Conservation (phyloP, 2,329 filamentous ascomycete genomes). For the Dactylellina cionopaga region DNA sequence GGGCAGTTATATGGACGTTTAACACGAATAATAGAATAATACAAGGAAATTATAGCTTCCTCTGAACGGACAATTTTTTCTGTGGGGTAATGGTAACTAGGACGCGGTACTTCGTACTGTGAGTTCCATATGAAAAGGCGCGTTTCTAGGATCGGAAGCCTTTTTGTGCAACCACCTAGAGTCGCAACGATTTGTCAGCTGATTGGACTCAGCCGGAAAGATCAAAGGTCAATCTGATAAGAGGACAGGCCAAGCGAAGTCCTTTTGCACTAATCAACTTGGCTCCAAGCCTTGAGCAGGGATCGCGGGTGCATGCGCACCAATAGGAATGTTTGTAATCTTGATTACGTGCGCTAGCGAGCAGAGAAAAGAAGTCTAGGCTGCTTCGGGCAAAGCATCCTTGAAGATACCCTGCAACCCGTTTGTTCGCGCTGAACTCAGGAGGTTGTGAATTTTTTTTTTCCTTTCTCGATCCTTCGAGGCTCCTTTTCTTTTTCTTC, state of each 20-base stretch:
- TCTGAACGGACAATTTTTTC: too few relatives aligned
- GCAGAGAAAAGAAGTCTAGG: slow-evolving; percentile 15
- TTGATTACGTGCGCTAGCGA: slow-evolving; percentile 48
- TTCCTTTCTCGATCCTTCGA: background rate
- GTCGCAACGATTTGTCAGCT: slow-evolving; percentile 34
- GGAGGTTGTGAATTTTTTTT: slow-evolving; percentile 26
- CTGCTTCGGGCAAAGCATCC: slow-evolving; percentile 45
- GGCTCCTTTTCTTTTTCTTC: slow-evolving; percentile 15
- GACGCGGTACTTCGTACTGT: too few relatives aligned
- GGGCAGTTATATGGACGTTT: too few relatives aligned
- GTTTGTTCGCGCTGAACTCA: slow-evolving; percentile 26
- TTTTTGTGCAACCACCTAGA: slow-evolving; percentile 37
- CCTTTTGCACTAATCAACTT: slow-evolving; percentile 17
- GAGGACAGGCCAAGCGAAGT: slow-evolving; percentile 10
- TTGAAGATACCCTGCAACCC: slow-evolving; percentile 27
- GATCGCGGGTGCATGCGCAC: slow-evolving; percentile 26
- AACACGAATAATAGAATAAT: too few relatives aligned
- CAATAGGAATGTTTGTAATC: slow-evolving; percentile 33
- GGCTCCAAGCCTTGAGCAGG: slow-evolving; percentile 23
- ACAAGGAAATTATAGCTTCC: too few relatives aligned
- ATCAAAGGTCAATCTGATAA: slow-evolving; percentile 34
- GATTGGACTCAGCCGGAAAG: background rate
- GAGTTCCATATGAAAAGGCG: too few relatives aligned
- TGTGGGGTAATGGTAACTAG: too few relatives aligned
- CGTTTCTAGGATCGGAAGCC: slow-evolving; percentile 48